Percentiles rank a stretch among this genome's conserved stretches.
phyloP scores from a whole-genome alignment of 2,329 filamentous ascomycete species.

The Lachnum nothofagi region DNA sequence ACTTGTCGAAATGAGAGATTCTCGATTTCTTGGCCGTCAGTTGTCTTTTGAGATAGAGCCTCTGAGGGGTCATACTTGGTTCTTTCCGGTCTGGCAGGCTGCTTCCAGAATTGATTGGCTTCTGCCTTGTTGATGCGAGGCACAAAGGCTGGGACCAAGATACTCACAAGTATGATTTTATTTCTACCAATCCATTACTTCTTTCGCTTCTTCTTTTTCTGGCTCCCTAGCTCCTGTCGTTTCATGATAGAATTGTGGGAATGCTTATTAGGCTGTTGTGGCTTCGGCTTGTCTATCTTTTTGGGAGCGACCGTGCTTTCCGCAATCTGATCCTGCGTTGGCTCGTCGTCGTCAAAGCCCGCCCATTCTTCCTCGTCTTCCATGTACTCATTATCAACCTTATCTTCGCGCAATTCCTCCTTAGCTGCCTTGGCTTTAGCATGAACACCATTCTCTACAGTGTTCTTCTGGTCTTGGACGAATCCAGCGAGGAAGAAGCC shows the following conservation, averaged over 20 bases:
- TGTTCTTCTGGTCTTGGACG: constrained; percentile 42
- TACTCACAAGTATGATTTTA: not conserved
- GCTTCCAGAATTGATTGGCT: too few relatives aligned
- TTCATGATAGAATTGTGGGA: constrained; percentile 1
- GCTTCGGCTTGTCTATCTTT: not conserved
- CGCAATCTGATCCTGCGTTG: constrained; percentile 3
- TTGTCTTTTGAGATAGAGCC: too few relatives aligned
- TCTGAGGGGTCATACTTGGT: too few relatives aligned
- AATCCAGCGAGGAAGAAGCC: constrained; percentile 95
- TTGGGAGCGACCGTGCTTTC: not conserved
- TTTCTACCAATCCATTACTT: not conserved
- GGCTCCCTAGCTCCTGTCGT: not conserved
- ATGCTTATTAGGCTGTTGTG: not conserved
- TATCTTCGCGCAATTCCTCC: constrained; percentile 5
- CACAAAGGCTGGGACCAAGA: not conserved
- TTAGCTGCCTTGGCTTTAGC: constrained; percentile 12
- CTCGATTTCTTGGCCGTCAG: too few relatives aligned
- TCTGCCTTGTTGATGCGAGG: not conserved
- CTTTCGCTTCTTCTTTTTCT: constrained; percentile 3
- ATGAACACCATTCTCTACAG: too few relatives aligned
- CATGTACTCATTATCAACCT: constrained; percentile 21
- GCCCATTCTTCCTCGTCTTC: constrained; percentile 35
- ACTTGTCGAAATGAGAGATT: too few relatives aligned
- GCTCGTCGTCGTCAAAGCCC: constrained; percentile 39
- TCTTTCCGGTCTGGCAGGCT: too few relatives aligned